Conservation (phyloP, 192 early-diverging fungal genomes). For the Cladochytrium replicatum region DNA sequence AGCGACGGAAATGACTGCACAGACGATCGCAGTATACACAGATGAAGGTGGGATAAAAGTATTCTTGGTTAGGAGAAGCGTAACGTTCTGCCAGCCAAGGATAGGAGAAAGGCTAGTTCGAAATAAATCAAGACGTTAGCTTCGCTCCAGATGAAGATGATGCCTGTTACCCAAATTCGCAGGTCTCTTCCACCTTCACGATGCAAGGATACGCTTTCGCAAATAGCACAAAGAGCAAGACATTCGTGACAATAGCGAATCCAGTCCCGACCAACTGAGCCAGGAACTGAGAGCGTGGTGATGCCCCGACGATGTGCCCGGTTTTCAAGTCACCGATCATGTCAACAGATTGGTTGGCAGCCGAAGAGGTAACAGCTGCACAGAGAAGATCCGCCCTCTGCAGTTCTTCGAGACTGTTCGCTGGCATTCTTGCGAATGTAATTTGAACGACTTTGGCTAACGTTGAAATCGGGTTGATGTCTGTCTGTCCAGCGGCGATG, state of each 20-base stretch:
- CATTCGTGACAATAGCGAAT: slow-evolving; percentile 44
- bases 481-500: slow-evolving; percentile 67
- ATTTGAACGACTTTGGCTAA: slow-evolving; percentile 72
- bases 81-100: slow-evolving; percentile 9
- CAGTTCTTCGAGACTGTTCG: slow-evolving; percentile 46
- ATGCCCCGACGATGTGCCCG: slow-evolving; percentile 63
- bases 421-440: slow-evolving; percentile 59
- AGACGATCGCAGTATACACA: slow-evolving; percentile 28
- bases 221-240: slow-evolving; percentile 43
- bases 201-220: slow-evolving; percentile 50
- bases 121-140: slow-evolving; percentile 19
- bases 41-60: slow-evolving; percentile 20
- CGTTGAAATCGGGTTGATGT: slow-evolving; percentile 69
- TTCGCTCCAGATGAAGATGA: no score
- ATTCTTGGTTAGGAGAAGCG: not conserved
- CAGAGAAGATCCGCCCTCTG: slow-evolving; percentile 61
- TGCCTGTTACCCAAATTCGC: slow-evolving; percentile 15
- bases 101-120: slow-evolving; percentile 10
- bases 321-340: slow-evolving; percentile 69
- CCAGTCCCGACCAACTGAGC: slow-evolving; percentile 67
- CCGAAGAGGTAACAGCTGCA: slow-evolving; percentile 64
- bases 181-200: slow-evolving; percentile 2
- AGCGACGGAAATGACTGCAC: slow-evolving; percentile 22
- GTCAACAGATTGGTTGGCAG: slow-evolving; percentile 48
- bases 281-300: slow-evolving; percentile 68